Evolutionary conservation across 2,329 filamentous ascomycete genomes (phyloP).

Genomic region (Cladosporium halotolerans): DNA sequence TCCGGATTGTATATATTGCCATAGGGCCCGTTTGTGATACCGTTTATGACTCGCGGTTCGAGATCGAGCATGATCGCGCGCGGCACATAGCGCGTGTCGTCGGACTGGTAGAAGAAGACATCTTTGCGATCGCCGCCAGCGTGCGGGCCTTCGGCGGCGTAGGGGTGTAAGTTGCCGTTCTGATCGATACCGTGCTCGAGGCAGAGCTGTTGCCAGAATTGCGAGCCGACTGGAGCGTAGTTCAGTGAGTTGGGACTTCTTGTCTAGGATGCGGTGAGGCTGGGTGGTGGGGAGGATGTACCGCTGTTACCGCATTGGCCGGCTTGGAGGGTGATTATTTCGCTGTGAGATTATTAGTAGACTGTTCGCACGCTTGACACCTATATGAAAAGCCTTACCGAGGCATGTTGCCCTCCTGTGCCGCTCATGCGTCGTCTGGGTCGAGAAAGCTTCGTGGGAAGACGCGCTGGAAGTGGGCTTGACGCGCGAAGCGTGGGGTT

Average conservation of each 20-base stretch:
- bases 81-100: constrained; percentile 97
- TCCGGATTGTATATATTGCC: constrained; percentile 99
- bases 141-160: constrained; percentile 66
- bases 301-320: constrained; percentile 99
- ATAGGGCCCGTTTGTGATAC: constrained; percentile 89
- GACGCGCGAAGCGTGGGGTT: background rate
- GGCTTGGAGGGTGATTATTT: constrained; percentile 98
- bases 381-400: constrained; percentile 4
- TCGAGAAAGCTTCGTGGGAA: background rate
- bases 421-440: constrained; percentile 5
- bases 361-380: background rate
- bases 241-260: constrained; percentile 9
- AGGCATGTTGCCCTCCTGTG: constrained; percentile 11
- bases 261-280: constrained; percentile 10
- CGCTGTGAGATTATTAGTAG: constrained; percentile 48
- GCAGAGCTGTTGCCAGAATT: constrained; percentile 99
- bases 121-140: constrained; percentile 89
- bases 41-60: constrained; percentile 86
- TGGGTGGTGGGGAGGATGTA: constrained; percentile 48
- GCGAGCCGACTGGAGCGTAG: constrained; percentile 67
- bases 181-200: constrained; percentile 97
- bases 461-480: constrained; percentile 2
- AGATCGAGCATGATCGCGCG: constrained; percentile 92
- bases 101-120: constrained; percentile 98
- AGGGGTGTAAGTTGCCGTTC: constrained; percentile 94